Evolutionary conservation across 1,284 basidiomycete species (phyloP).

Genomic region (Ganoderma leucocontextum): DNA sequence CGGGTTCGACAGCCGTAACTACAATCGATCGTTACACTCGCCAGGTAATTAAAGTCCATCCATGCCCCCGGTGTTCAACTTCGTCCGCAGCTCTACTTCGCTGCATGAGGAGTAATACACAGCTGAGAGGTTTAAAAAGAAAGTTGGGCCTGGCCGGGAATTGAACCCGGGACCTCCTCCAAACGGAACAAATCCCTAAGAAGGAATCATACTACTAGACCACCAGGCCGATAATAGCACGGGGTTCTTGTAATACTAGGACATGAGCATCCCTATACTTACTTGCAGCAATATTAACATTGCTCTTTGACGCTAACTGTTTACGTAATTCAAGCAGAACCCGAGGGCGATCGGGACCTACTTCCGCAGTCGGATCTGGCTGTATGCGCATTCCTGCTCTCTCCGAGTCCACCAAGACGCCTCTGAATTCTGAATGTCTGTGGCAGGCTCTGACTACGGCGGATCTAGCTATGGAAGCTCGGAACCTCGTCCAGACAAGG

Average conservation of each 20-base stretch:
- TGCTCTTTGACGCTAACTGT: background rate
- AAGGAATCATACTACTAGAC: slow-evolving; percentile 18
- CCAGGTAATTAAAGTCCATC: no score
- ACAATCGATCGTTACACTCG: no score
- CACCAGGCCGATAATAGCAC: slow-evolving; percentile 5
- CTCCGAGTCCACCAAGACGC: slow-evolving; percentile 27
- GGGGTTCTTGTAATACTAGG: no score
- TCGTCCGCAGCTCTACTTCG: no score
- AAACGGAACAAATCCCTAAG: slow-evolving; percentile 36
- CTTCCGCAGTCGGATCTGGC: background rate
- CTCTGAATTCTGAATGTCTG: slow-evolving; percentile 37
- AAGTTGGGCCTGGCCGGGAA: slow-evolving; percentile 86
- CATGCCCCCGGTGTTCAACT: no score
- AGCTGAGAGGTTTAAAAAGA: no score
- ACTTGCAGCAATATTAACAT: no score
- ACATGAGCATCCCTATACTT: no score
- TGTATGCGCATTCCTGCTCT: slow-evolving; percentile 29
- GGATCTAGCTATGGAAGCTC: slow-evolving; percentile 39
- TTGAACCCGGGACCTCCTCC: slow-evolving; percentile 89
- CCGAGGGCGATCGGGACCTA: background rate
- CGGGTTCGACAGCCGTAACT: background rate
- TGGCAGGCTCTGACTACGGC: slow-evolving; percentile 40
- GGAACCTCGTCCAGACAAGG: slow-evolving; percentile 59
- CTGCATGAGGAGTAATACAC: no score
- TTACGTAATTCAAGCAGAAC: background rate